Evolutionary conservation across 2,329 filamentous ascomycete genomes (phyloP), one percentile per base, ranked within the genome.

Genomic region (Metarhizium album): DNA sequence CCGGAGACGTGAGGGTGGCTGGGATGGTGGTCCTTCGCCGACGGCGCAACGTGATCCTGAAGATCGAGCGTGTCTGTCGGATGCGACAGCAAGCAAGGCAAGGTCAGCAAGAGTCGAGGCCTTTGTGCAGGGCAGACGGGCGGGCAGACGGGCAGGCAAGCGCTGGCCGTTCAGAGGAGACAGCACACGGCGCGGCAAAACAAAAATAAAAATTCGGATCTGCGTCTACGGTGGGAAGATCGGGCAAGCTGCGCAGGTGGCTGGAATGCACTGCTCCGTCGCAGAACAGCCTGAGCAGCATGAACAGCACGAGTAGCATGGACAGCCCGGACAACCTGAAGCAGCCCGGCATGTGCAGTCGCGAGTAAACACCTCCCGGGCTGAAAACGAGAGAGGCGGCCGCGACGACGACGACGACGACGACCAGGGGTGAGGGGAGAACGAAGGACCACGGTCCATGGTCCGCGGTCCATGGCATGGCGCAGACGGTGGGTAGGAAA

Each of bases 11-110:
- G 54, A 46, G 52, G 54, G 43, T 59, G 60, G 50, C 27, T 29
- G 27, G 47, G 78, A 74, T 24, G 40, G 67, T 95, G 90, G 65
- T 90, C 86, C 72, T 95, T 79, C 38, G 91, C 88, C 45, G 90
- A 93, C 33, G 90, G 89, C 53, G 85, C 76, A 62, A 84, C 74
- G 63, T 83, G 86, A 70, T 89, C 82, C 77, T 97, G 93, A 48
- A 97, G 82, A 72, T 97, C 93, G 70, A 96, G 86, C 55, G 91
- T 94, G 74, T 97, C 91, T 95, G 52, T 45, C 50, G 23, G 22
- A 31, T 48, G 46, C 46, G 46, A 46, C 16, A 18, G 6, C 45
- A 37, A 24, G 22, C 31, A 35, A 20, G 20, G 16, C 18, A 9
- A n/a, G 29, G 48, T 56, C 40, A 57, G 55, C 38, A 48, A 46